Base-by-base conservation (phyloP, 306 rosid genomes). In the Trichosanthes cucumerina region DNA sequence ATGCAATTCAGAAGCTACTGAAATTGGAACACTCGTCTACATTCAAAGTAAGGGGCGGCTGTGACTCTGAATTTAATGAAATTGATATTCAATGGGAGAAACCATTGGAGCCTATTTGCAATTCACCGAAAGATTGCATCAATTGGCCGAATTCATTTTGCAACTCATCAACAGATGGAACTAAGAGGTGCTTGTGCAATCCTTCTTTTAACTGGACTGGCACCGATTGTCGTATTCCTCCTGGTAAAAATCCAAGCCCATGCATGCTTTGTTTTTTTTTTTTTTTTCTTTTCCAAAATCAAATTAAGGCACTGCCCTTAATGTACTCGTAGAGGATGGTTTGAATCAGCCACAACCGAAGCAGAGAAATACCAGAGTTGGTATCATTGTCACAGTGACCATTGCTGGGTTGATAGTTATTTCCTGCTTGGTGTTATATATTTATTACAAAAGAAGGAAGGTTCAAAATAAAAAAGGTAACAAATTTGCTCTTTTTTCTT, bases 121-220 rank as follows among this genome's bases (percentile, higher is more conserved):
- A 0, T 57, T 3, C 70, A 2, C 41, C 52, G 3, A 2, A 0
- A 13, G 53, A 76, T 77, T 90, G 90, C 88, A 10, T 2, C 0
- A 16, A n/a, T 59, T 90, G 85, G 88, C 63, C 70, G 2, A 46
- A 85, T 65, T 90, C 91, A 11, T 62, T 60, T 6, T 90, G 93
- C 85, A 77, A 0, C 0, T 13, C n/a, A 50, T 2, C 79, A 34
- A 7, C 0, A 4, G 78, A 68, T 33, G 87, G 82, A 47, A 6
- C 1, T 21, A 21, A 21, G 5, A 86, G 85, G 54, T 88, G 90
- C 70, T 73, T 23, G 33, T 90, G 91, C 19, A 16, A 69, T 49
- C 9, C 70, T 54, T 65, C 79, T 16, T 84, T 80, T 31, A 0
- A 0, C 0, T 87, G 93, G 91, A 26, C 74, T 70, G 9, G 23